Evolutionary conservation across 495 filamentous ascomycete genomes (phyloP), one percentile per base, ranked within the genome.

Genomic region (Daldinia childiae): DNA sequence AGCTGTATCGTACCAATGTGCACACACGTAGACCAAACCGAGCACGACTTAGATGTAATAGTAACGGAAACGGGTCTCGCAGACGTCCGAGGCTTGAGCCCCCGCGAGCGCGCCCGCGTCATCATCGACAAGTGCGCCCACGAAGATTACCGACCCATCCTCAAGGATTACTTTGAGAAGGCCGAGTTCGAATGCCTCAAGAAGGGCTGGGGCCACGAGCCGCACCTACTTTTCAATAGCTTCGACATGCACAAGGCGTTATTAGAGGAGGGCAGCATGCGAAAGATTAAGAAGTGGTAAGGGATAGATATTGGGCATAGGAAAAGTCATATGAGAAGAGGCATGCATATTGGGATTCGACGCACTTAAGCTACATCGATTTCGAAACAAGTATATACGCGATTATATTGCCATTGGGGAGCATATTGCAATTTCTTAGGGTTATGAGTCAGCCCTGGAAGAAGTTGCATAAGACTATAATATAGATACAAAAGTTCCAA

Each of bases 161-260:
- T 97, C 61, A 82, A 83, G 74, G 92, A 93, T 76, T 97, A 96
- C 81, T 91, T 94, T 52, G 91, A 94, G 57, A 91, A 92, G 72
- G 93, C 93, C 19, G 93, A 97, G 83, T 92, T 86, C 73, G 91
- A 95, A 82, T 97, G 93, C 77, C 76, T 97, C 79, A 87, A 85
- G 79, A 95, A 93, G 87, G 93, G 93, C 38, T 92, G 90, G 92
- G 93, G 92, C 45, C 93, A 95, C 79, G 93, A 96, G 84, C 93
- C 93, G 26, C 93, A 96, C 77, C 81, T 95, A 79, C 81, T 97
- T 51, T 94, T 87, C 82, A 89, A 95, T 79, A 82, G 86, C 17
- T 96, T 96, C 80, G 91, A 95, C 78, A 93, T 96, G 93, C 93
- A 97, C 80, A 88, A 90, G 83, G 90, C 92, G 61, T 80, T 97